A percentile compares a stretch with the other conserved stretches of the same genome.
phyloP scores from a whole-genome alignment of 2,329 filamentous ascomycete species.

The Nigrograna mackinnonii region DNA sequence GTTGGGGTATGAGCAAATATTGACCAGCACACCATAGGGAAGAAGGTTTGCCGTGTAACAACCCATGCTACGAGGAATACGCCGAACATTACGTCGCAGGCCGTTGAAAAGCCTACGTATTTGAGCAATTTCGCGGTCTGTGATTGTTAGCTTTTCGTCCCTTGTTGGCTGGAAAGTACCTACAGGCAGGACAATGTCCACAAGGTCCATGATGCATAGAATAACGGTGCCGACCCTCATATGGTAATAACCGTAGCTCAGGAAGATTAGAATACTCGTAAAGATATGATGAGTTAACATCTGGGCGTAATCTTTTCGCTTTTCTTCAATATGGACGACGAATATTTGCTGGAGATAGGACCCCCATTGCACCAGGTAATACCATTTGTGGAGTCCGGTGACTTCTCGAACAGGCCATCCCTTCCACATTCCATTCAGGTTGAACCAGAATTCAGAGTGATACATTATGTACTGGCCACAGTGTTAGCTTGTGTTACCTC shows the following conservation, averaged over 20 bases:
- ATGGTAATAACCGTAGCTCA: conserved; percentile 84
- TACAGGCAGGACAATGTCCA: conserved; percentile 86
- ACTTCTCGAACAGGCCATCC: conserved; percentile 82
- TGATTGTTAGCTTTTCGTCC: conserved; percentile 10
- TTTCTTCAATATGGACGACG: conserved; percentile 92
- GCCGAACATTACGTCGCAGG: conserved; percentile 83
- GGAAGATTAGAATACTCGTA: conserved; percentile 78
- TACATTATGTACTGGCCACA: conserved; percentile 74
- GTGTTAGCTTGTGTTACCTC: not conserved
- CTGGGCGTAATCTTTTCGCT: conserved; percentile 91
- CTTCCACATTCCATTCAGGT: conserved; percentile 78
- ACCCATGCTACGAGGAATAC: conserved; percentile 88
- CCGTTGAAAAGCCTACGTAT: conserved; percentile 74
- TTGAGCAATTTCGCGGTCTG: conserved; percentile 89
- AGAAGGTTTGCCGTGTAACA: conserved; percentile 78
- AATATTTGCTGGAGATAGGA: conserved; percentile 96
- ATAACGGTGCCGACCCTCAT: conserved; percentile 88
- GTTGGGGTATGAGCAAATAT: conserved; percentile 68
- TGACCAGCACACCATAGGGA: conserved; percentile 79
- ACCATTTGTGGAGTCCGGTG: conserved; percentile 76
- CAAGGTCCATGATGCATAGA: conserved; percentile 89
- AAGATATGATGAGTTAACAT: conserved; percentile 96
- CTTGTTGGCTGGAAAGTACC: conserved; percentile 2
- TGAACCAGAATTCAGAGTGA: conserved; percentile 76
- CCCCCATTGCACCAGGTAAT: conserved; percentile 85